A percentile compares a stretch with the other conserved stretches of the same genome.
phyloP scores from a whole-genome alignment of 768 basidiomycete species.

The Suillus clintonianus region DNA sequence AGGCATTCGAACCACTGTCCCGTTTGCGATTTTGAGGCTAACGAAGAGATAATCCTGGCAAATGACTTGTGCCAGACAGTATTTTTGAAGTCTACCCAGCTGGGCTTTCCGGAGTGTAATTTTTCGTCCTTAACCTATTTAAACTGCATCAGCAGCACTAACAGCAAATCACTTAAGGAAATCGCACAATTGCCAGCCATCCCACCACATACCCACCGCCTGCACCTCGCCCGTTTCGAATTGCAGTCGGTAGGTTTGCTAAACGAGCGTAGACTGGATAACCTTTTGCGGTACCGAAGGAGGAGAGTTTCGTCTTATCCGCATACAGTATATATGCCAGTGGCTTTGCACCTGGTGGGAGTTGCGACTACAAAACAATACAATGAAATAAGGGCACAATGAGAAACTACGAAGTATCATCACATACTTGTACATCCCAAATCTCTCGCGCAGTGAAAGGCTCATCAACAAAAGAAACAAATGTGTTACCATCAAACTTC shows the following conservation, averaged over 20 bases:
- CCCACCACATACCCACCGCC: conserved; percentile 40
- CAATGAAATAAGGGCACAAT: neutral
- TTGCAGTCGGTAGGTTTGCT: conserved; percentile 31
- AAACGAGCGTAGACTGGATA: conserved; percentile 37
- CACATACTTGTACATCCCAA: conserved; percentile 39
- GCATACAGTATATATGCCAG: conserved; percentile 40
- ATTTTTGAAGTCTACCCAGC: conserved; percentile 12
- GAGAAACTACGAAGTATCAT: neutral
- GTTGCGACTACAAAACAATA: neutral
- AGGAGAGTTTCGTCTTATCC: conserved; percentile 41
- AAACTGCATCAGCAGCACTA: conserved; percentile 9
- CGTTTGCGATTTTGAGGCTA: conserved; percentile 3
- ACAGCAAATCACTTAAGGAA: neutral
- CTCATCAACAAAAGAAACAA: conserved; percentile 34
- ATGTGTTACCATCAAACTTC: conserved; percentile 29
- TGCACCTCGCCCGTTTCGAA: conserved; percentile 34
- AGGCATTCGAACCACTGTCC: conserved; percentile 25
- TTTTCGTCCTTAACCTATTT: conserved; percentile 8
- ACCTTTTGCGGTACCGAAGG: conserved; percentile 40
- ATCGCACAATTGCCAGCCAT: conserved; percentile 39
- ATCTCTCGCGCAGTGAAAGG: conserved; percentile 38
- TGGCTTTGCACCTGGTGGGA: conserved; percentile 19
- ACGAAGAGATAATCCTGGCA: conserved; percentile 4
- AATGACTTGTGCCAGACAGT: conserved; percentile 13
- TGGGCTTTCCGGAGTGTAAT: conserved; percentile 2